Evolutionary conservation across 2,329 filamentous ascomycete genomes (phyloP).

Genomic region (Hymenoscyphus salicellus): DNA sequence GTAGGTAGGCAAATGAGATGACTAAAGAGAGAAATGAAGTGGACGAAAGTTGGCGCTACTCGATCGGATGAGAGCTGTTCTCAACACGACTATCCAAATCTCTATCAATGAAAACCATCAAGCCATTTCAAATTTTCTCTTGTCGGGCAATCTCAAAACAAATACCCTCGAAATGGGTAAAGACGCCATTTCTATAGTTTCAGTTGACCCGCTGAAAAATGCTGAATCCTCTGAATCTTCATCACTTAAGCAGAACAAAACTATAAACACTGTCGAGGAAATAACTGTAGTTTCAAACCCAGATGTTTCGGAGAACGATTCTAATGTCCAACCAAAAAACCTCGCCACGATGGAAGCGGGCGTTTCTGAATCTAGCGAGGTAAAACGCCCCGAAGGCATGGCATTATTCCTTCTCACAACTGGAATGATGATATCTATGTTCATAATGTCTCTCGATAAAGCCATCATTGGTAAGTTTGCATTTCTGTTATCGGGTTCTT

Average conservation of each 20-base stretch:
- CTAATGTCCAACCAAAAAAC: not conserved
- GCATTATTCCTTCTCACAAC: not conserved
- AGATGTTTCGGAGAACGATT: not conserved
- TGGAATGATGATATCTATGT: constrained; percentile 3
- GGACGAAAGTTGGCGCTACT: not conserved
- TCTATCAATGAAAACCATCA: not conserved
- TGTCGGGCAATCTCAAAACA: not conserved
- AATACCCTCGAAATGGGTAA: not conserved
- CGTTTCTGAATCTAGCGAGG: not conserved
- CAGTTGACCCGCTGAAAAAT: not conserved
- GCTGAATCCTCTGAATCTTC: not conserved
- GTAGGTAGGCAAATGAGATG: too few species aligned
- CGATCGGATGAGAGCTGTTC: not conserved
- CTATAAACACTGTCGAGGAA: not conserved
- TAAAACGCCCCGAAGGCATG: constrained; percentile 1
- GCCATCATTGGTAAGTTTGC: constrained; percentile 3
- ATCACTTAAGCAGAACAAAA: not conserved
- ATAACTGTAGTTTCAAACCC: not conserved
- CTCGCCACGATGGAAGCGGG: not conserved
- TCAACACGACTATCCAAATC: not conserved
- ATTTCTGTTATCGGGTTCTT: not conserved
- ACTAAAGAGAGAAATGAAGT: too few species aligned
- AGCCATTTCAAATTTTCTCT: not conserved
- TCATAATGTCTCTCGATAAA: constrained; percentile 8
- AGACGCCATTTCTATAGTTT: not conserved